Evolutionary conservation across 305 asterid species (phyloP), one percentile per base, ranked within the genome.

Genomic region (Rubia occidens): DNA sequence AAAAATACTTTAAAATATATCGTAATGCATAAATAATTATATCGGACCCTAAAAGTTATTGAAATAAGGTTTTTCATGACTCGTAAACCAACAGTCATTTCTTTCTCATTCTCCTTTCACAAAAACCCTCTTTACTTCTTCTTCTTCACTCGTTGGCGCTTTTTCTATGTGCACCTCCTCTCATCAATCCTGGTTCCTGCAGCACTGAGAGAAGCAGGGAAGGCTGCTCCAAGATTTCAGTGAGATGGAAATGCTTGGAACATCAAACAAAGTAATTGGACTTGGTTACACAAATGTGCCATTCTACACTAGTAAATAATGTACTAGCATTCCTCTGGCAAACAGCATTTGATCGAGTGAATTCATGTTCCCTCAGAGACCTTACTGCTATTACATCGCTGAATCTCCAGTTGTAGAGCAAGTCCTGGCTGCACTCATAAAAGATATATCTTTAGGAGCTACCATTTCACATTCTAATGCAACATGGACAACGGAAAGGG

Each of bases 91-190:
- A n/a, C n/a, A n/a, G 32, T 29, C 78, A 73, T 68, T 64, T 69
- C 78, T 44, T 64, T 56, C 68, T 64, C 78, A 79, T 82, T 45
- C 61, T 72, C 81, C 55, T 49, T 49, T 54, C 8, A 43, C 40
- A n/a, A 54, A 69, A 39, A 69, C 69, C 75, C 71, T 60, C 71
- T 63, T 64, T 66, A 49, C 67, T 20, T 20, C 29, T 7, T 55
- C 60, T 55, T 55, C 14, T 54, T 2, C 51, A 47, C 21, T 58
- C 43, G 17, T 76, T 60, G 32, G 8, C 20, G 42, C 60, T 11
- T 17, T 59, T 37, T 45, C 68, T 35, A 63, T 74, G 62, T 63
- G 5, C 56, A 17, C 56, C 66, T 62, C 51, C 43, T 39, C 29
- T 26, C 67, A 32, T 63, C 66, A 39, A 44, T 20, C 11, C 35